Evolutionary conservation across 257 asterid genomes (phyloP).

Genomic region (Fraxinus pennsylvanica): DNA sequence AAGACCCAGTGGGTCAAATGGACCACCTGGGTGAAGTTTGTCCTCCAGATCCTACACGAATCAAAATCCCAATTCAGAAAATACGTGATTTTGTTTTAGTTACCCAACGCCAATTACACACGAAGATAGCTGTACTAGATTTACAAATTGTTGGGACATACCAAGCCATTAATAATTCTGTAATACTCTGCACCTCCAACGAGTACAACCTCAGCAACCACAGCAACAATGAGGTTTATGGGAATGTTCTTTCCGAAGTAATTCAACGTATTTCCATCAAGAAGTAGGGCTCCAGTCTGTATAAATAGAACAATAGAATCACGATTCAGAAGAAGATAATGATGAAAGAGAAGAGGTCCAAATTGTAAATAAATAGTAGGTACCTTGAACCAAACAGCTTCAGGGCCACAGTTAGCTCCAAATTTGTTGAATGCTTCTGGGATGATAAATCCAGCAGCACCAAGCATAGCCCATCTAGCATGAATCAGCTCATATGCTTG

Average conservation of each 20-base stretch:
- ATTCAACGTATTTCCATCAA: slow-evolving; percentile 92
- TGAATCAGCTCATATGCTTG: slow-evolving; percentile 91
- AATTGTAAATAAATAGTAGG: background rate
- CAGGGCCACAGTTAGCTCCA: slow-evolving; percentile 97
- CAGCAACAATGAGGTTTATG: slow-evolving; percentile 78
- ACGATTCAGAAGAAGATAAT: background rate
- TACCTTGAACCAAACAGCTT: slow-evolving; percentile 99
- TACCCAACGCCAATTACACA: background rate
- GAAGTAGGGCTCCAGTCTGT: slow-evolving; percentile 95
- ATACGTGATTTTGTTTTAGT: background rate
- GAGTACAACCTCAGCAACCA: slow-evolving; percentile 84
- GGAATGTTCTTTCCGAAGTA: slow-evolving; percentile 95
- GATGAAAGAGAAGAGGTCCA: background rate
- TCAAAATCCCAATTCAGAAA: background rate
- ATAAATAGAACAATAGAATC: background rate
- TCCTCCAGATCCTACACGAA: slow-evolving; percentile 70
- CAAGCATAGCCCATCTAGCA: slow-evolving; percentile 99
- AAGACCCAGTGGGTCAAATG: slow-evolving; percentile 88
- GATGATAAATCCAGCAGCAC: slow-evolving; percentile 89
- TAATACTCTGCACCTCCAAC: slow-evolving; percentile 95
- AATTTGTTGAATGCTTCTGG: slow-evolving; percentile 98
- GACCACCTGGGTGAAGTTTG: slow-evolving; percentile 98
- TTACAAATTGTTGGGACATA: slow-evolving; percentile 5
- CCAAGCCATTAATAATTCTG: slow-evolving; percentile 90
- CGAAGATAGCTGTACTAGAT: no score